Percentiles rank a stretch among this genome's conserved stretches.
Conservation (phyloP, 2,329 filamentous ascomycete species). For the Aulographum hederae region DNA sequence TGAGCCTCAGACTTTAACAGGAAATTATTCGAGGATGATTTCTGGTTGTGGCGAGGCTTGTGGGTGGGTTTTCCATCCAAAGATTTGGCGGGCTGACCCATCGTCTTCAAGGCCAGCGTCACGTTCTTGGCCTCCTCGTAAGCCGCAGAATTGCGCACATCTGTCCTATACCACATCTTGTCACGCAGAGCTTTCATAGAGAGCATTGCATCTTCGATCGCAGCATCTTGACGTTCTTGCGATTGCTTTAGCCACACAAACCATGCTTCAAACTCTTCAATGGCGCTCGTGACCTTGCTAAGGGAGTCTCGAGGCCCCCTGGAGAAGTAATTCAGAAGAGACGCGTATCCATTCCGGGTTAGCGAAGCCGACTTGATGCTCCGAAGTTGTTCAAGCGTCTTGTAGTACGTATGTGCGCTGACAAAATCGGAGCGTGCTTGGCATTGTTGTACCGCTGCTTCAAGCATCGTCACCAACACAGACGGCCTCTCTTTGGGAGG, state of each 20-base stretch:
- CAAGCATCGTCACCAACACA: slow-evolving; percentile 53
- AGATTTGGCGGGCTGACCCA: slow-evolving; percentile 42
- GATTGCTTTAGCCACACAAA: slow-evolving; percentile 70
- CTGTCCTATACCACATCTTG: slow-evolving; percentile 98
- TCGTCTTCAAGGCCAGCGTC: slow-evolving; percentile 73
- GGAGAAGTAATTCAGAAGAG: slow-evolving; percentile 56
- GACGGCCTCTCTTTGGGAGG: slow-evolving; percentile 17
- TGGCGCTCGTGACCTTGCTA: slow-evolving; percentile 49
- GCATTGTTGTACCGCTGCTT: slow-evolving; percentile 58
- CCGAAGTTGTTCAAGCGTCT: slow-evolving; percentile 57
- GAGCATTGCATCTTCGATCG: slow-evolving; percentile 57
- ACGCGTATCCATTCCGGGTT: slow-evolving; percentile 49
- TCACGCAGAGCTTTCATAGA: slow-evolving; percentile 61
- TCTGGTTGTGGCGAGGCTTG: slow-evolving; percentile 23
- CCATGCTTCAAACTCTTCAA: slow-evolving; percentile 66
- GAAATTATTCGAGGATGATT: slow-evolving; percentile 34
- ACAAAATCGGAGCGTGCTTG: slow-evolving; percentile 68
- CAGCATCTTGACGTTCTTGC: slow-evolving; percentile 56
- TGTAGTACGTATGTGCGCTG: slow-evolving; percentile 70
- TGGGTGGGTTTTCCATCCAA: slow-evolving; percentile 11
- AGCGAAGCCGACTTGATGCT: slow-evolving; percentile 41
- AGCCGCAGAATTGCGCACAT: slow-evolving; percentile 73
- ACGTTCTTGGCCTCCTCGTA: slow-evolving; percentile 81
- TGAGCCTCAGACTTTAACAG: slow-evolving; percentile 70
- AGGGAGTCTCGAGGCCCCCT: slow-evolving; percentile 53